These are phyloP conservation scores for Eucalyptus marginata DNA, from an alignment of 345 rosid genomes.

Conservation along the genomic window DNA sequence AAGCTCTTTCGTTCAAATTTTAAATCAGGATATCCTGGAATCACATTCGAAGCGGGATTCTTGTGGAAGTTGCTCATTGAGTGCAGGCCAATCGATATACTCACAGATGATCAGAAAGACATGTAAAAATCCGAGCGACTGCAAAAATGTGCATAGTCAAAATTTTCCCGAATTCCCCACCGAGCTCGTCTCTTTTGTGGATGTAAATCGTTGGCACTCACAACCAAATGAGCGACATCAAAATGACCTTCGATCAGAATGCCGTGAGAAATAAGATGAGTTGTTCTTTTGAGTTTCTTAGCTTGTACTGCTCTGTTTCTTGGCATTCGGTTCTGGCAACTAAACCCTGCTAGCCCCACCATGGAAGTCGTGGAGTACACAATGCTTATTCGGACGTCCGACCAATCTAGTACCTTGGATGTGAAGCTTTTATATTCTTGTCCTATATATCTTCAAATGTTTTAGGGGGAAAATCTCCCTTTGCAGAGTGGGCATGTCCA, in stretches of 20 bases:
- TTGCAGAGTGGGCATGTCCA: background rate
- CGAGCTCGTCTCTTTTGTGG: background rate
- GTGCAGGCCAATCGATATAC: background rate
- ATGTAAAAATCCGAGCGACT: background rate
- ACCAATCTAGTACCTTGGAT: background rate
- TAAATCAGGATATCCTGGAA: background rate
- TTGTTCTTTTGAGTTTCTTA: background rate
- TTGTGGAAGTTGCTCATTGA: background rate
- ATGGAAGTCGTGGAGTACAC: background rate
- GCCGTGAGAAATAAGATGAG: background rate
- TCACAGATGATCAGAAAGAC: background rate
- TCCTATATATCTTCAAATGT: background rate
- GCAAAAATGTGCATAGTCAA: background rate
- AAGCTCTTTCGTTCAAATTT: background rate
- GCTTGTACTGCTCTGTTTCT: background rate
- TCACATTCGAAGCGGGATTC: background rate
- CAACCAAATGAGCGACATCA: background rate
- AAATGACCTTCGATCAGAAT: background rate
- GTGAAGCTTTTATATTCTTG: background rate
- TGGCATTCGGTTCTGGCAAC: background rate
- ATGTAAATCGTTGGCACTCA: background rate
- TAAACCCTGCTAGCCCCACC: background rate
- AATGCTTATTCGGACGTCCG: background rate
- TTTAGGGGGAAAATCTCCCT: background rate
- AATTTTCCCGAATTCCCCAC: background rate